Evolutionary conservation across 192 early-diverging fungal genomes (phyloP), one percentile per base, ranked within the genome.

Genomic region (Coemansia pectinata): DNA sequence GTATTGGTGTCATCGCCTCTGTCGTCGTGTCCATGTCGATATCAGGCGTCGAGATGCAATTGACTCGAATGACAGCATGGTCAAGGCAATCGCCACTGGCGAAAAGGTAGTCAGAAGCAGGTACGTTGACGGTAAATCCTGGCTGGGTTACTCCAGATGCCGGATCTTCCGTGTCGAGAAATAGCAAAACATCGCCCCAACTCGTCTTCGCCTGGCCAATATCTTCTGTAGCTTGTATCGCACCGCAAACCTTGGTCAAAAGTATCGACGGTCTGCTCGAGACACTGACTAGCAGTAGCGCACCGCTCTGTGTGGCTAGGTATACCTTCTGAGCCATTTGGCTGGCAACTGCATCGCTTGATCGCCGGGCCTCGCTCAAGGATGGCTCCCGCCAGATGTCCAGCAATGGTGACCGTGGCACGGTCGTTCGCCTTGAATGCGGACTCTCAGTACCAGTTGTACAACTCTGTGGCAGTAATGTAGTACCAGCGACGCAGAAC

Each of bases 31-130:
- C 36, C 12, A n/a, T 27, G 4, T 29, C n/a, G 52, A 25, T 5
- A 29, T 29, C 52, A 5, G 21, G 47, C 45, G 36, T 15, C 42
- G 25, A 34, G 17, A 11, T 62, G 47, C 8, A 41, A 25, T n/a
- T 15, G 55, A 79, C 53, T 10, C 27, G 38, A n/a, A 76, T 41
- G 23, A 81, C 67, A 5, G 67, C n/a, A 36, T 70, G 64, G 60
- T 76, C 71, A 0, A 65, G 39, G 36, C 79, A 73, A 19, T 81
- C 69, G 23, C 79, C 74, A 29, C 67, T 61, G 14, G 63, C 61
- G 53, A 81, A 67, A 59, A 81, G 17, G n/a, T 47, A 39, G 34
- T 76, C 79, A 2, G 47, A 59, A 2, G 36, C 36, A 5, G 47
- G 9, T 40, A 23, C 63, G 29, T 21, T 21, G 7, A 39, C 6